A percentile compares a stretch with the other conserved stretches of the same genome.
These are phyloP conservation scores for Neodidymelliopsis sp. DNA, from an alignment of 2,329 filamentous ascomycete genomes.

Conservation along the genomic window DNA sequence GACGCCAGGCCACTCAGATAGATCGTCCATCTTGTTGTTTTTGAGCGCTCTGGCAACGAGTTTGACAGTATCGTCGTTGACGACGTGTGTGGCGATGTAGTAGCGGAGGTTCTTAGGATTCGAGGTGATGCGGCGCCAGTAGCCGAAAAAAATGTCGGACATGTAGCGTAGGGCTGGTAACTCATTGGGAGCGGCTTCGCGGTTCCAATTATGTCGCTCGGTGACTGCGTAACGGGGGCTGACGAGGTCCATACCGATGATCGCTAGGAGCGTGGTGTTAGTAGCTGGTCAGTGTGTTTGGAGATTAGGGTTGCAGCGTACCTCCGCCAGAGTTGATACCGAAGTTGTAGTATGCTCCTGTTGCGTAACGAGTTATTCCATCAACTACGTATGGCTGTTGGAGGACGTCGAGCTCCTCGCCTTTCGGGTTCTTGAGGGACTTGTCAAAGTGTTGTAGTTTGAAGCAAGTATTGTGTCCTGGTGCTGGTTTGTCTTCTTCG, in stretches of 20 bases:
- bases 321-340: not conserved
- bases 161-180: constrained; percentile 7
- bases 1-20: constrained; percentile 13
- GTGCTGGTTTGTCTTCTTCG: constrained; percentile 1
- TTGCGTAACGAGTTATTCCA: not conserved
- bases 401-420: not conserved
- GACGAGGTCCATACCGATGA: not conserved
- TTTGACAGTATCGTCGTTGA: constrained; percentile 6
- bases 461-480: constrained; percentile 4
- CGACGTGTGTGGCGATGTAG: constrained; percentile 4
- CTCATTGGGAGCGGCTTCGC: not conserved
- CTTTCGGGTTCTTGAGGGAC: not conserved
- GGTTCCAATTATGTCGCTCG: not conserved
- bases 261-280: not conserved
- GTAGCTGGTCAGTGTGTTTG: not conserved
- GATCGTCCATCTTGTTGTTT: not conserved
- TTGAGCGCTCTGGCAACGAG: constrained; percentile 12
- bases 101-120: constrained; percentile 15
- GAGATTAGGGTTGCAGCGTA: not conserved
- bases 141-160: constrained; percentile 20
- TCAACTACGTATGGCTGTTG: not conserved
- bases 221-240: not conserved
- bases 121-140: constrained; percentile 8
- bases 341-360: constrained; percentile 7
- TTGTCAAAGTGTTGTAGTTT: not conserved